Evolutionary conservation across 2,329 filamentous ascomycete genomes (phyloP).

Genomic region (Aspergillus arachidicola): DNA sequence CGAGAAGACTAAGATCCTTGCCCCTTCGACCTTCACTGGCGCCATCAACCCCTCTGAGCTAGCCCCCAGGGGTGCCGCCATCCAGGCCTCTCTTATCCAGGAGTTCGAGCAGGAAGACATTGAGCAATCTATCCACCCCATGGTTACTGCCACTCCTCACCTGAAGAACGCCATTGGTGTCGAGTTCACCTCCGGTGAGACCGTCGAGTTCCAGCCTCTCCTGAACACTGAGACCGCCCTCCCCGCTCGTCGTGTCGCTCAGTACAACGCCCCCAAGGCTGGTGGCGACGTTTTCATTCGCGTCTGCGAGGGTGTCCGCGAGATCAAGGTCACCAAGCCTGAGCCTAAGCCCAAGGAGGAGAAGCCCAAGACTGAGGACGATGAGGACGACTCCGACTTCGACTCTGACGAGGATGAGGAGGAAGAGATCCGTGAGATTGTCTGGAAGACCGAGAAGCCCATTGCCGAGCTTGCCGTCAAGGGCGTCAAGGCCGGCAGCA

Average conservation of each 20-base stretch:
- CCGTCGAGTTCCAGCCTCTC: constrained; percentile 76
- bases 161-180: constrained; percentile 87
- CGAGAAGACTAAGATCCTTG: constrained; percentile 73
- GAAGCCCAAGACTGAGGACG: constrained; percentile 60
- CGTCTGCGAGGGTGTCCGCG: constrained; percentile 82
- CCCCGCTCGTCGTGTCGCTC: constrained; percentile 81
- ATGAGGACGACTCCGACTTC: constrained; percentile 64
- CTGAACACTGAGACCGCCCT: constrained; percentile 85
- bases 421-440: constrained; percentile 84
- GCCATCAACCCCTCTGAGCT: constrained; percentile 95
- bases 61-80: constrained; percentile 83
- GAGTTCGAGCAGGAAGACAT: constrained; percentile 95
- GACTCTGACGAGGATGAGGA: constrained; percentile 68
- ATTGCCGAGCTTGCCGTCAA: constrained; percentile 85
- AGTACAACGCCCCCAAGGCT: constrained; percentile 73
- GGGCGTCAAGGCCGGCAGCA: constrained; percentile 81
- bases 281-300: constrained; percentile 88
- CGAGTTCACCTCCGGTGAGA: constrained; percentile 63
- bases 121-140: constrained; percentile 91
- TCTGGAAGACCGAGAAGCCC: constrained; percentile 83
- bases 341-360: constrained; percentile 72
- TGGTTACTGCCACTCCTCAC: constrained; percentile 92
- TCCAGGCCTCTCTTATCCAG: constrained; percentile 91
- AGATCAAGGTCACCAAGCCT: constrained; percentile 91
- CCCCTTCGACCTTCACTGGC: constrained; percentile 74